Conservation (phyloP, 2,329 filamentous ascomycete species). For the Dothistroma septosporum region DNA sequence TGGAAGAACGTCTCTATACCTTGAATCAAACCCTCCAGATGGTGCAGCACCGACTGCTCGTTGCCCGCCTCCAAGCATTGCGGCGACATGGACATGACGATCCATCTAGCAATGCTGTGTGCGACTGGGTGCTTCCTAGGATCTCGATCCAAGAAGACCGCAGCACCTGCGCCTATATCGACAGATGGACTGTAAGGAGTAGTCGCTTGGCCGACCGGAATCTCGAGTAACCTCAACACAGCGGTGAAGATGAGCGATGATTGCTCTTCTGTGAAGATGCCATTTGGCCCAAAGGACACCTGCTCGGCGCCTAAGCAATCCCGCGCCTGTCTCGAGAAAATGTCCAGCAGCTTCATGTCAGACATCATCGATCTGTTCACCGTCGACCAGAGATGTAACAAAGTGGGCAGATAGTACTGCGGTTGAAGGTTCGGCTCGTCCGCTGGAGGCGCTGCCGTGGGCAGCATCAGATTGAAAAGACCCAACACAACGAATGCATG, state of each 20-base stretch:
- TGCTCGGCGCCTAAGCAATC: constrained; percentile 74
- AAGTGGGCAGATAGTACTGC: constrained; percentile 82
- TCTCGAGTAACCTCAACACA: constrained; percentile 82
- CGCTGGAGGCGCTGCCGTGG: constrained; percentile 72
- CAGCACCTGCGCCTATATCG: constrained; percentile 78
- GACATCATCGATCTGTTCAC: constrained; percentile 84
- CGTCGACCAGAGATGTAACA: constrained; percentile 95
- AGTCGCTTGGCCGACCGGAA: constrained; percentile 91
- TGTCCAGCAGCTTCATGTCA: constrained; percentile 82
- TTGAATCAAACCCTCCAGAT: constrained; percentile 85
- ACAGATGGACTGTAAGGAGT: constrained; percentile 80
- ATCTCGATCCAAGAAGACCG: constrained; percentile 84
- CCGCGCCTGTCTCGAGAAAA: constrained; percentile 79
- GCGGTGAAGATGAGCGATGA: constrained; percentile 91
- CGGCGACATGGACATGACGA: constrained; percentile 88
- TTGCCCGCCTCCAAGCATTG: constrained; percentile 69
- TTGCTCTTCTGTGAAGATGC: constrained; percentile 88
- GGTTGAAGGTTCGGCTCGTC: constrained; percentile 74
- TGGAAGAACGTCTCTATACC: constrained; percentile 98
- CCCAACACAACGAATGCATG: constrained; percentile 91
- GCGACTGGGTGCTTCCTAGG: constrained; percentile 87
- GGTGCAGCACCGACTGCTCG: constrained; percentile 66
- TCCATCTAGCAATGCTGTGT: constrained; percentile 88
- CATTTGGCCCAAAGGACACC: constrained; percentile 77
- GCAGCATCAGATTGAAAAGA: constrained; percentile 79